Evolutionary conservation across 805 yeast species (phyloP), one percentile per base, ranked within the genome.

Genomic region (Teunomyces pallodes): DNA sequence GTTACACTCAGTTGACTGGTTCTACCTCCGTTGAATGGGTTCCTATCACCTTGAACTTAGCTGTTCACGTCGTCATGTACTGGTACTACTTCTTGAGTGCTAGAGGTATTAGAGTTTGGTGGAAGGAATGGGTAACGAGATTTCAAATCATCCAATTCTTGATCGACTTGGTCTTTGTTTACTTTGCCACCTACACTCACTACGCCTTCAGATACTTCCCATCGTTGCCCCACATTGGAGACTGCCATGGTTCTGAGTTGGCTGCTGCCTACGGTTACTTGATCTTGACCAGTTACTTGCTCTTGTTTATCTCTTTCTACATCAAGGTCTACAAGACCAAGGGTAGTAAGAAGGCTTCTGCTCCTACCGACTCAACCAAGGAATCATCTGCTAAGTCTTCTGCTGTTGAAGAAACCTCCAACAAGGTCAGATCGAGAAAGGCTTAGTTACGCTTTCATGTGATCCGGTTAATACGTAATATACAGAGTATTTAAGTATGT

Each of bases 111-210:
- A 85, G 89, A 62, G 97, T 92, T 46, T 91, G 97, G 97, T 92
- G 99, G 99, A 92, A 94, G 75, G 95, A 91, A 76, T 92, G 97
- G 97, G 97, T 92, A 57, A 92, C 99, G 48, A 81, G 96, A 56
- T 84, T 89, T 77, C 99, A 92, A 77, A 92, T 92, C 72, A 75
- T 88, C 61, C 99, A 92, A 75, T 92, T 92, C 65, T 73, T 92
- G 57, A 77, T 92, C 63, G 99, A 92, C 70, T 80, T 92, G 64
- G 82, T 78, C 38, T 91, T 92, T 66, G 95, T 94, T 55, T 94
- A 90, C 77, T 90, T 88, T 69, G 96, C 97, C 45, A 86, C 96
- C 47, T 92, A 89, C 74, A 86, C 96, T 54, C 90, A 86, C 74
- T 90, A 87, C 58, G 91, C 94, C 35, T 75, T 76, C 66, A 79